Conservation (phyloP, 495 filamentous ascomycete genomes). For the Margaritispora aquatica region DNA sequence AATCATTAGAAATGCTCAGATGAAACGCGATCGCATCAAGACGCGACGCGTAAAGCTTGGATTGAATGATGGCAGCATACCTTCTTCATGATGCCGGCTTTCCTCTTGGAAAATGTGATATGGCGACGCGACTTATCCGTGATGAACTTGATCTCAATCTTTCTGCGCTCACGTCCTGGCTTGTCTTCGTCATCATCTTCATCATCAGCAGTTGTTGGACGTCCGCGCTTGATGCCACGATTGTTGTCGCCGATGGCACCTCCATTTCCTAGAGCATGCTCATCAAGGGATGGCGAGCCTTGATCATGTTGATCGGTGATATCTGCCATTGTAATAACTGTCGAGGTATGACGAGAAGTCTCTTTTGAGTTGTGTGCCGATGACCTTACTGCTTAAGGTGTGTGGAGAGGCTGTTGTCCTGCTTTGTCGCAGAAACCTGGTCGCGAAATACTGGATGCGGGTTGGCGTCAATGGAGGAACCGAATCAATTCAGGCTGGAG, state of each 20-base stretch:
- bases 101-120: constrained; percentile 99
- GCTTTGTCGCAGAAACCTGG: constrained; percentile 24
- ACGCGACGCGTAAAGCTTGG: constrained; percentile 17
- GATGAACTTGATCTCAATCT: constrained; percentile 99
- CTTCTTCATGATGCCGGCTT: constrained; percentile 99
- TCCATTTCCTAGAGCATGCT: constrained; percentile 60
- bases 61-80: constrained; percentile 51
- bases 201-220: constrained; percentile 78
- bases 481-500: constrained; percentile 19
- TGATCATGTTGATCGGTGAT: constrained; percentile 57
- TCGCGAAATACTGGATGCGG: constrained; percentile 24
- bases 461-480: constrained; percentile 27
- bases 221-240: constrained; percentile 85
- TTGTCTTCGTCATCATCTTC: constrained; percentile 99
- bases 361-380: constrained; percentile 26
- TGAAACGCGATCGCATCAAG: constrained; percentile 13
- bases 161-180: constrained; percentile 94
- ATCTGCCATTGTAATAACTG: constrained; percentile 44
- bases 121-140: constrained; percentile 99
- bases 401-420: constrained; percentile 23
- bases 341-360: constrained; percentile 27
- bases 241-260: constrained; percentile 51
- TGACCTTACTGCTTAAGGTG: constrained; percentile 27
- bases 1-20: constrained; percentile 25
- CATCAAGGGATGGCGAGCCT: constrained; percentile 53